Percentiles rank a stretch among this genome's conserved stretches.
phyloP scores from a whole-genome alignment of 768 basidiomycete species.

The Mycena alexandri region DNA sequence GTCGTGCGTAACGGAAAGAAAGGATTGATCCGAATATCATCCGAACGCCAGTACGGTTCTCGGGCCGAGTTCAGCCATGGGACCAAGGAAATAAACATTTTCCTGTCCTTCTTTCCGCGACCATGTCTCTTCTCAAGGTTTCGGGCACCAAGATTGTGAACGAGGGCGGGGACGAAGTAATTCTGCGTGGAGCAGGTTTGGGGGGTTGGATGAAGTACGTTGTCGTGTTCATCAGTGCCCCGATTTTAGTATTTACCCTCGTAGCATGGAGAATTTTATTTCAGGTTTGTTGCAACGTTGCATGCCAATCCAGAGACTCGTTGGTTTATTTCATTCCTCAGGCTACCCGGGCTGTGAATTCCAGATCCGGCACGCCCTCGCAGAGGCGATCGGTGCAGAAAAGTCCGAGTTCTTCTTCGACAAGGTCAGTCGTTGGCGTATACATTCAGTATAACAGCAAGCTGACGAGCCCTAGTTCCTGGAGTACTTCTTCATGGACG shows the following conservation, averaged over 20 bases:
- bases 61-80: not conserved
- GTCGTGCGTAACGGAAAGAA: no score
- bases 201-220: slow-evolving; percentile 87
- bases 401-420: slow-evolving; percentile 87
- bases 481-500: slow-evolving; percentile 85
- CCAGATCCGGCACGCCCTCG: slow-evolving; percentile 79
- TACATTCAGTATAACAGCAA: no score
- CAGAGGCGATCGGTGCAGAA: slow-evolving; percentile 70
- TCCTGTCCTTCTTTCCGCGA: not conserved
- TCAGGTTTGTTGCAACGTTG: slow-evolving; percentile 53
- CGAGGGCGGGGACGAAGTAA: slow-evolving; percentile 64
- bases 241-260: not conserved
- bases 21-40: no score
- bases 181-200: slow-evolving; percentile 82
- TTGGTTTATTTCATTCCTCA: slow-evolving; percentile 32
- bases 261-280: slow-evolving; percentile 84
- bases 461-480: slow-evolving; percentile 66
- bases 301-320: not conserved
- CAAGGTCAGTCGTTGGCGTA: slow-evolving; percentile 60
- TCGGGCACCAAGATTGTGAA: slow-evolving; percentile 74
- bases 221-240: not conserved
- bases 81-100: not conserved
- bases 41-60: not conserved
- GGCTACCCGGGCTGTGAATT: slow-evolving; percentile 87
- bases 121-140: slow-evolving; percentile 68